Percentiles rank a stretch among this genome's conserved stretches.
Conservation (phyloP, 768 basidiomycete genomes). For the Tricholoma hemisulphureum region DNA sequence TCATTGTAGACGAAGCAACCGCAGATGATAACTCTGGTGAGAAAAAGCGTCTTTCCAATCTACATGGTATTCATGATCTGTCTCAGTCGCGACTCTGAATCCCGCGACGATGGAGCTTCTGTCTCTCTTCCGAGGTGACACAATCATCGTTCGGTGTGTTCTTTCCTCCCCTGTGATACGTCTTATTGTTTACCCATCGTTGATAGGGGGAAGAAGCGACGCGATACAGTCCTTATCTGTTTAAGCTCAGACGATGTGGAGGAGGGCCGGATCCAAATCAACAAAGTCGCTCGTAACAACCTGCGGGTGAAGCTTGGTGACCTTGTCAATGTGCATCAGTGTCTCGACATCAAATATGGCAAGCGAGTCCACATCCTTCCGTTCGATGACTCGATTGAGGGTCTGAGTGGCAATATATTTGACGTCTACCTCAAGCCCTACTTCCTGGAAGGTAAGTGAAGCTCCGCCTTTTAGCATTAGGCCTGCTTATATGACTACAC, state of each 20-base stretch:
- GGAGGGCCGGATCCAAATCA: slow-evolving; percentile 96
- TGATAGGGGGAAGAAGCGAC: slow-evolving; percentile 90
- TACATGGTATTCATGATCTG: slow-evolving; percentile 14
- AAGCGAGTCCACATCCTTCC: slow-evolving; percentile 96
- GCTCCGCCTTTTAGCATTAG: background rate
- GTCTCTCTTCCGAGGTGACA: slow-evolving; percentile 94
- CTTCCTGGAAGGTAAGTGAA: slow-evolving; percentile 82
- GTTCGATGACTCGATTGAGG: slow-evolving; percentile 98
- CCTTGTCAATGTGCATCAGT: slow-evolving; percentile 92
- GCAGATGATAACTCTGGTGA: slow-evolving; percentile 95
- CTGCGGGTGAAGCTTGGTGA: slow-evolving; percentile 96
- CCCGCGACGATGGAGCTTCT: slow-evolving; percentile 95
- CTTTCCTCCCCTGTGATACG: background rate
- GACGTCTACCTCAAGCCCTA: slow-evolving; percentile 99
- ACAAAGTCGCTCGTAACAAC: slow-evolving; percentile 99
- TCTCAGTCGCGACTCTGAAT: slow-evolving; percentile 87
- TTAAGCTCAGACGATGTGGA: slow-evolving; percentile 95
- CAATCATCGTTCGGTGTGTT: slow-evolving; percentile 86
- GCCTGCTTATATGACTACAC: slow-evolving; percentile 3
- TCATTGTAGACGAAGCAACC: slow-evolving; percentile 93
- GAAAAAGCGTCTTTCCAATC: slow-evolving; percentile 14
- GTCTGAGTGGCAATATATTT: slow-evolving; percentile 96
- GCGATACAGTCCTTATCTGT: slow-evolving; percentile 96
- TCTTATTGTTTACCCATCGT: slow-evolving; percentile 1
- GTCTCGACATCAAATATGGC: slow-evolving; percentile 98